A percentile compares a stretch with the other conserved stretches of the same genome.
Conservation (phyloP, 345 rosid species). For the Angophora floribunda region DNA sequence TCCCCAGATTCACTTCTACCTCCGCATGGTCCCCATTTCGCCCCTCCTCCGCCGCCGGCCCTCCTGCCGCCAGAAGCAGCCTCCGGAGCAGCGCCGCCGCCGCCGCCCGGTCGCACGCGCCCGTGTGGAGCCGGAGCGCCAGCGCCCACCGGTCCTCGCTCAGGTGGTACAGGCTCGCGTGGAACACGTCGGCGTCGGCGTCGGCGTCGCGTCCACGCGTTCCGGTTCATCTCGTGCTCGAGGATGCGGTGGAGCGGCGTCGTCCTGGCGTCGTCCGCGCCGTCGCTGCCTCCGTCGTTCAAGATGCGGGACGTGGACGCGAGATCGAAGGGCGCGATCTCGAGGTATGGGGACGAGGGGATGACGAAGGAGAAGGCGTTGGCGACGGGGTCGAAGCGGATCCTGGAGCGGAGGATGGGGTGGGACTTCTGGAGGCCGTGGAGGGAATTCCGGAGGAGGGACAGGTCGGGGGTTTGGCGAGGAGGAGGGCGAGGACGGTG, state of each 20-base stretch:
- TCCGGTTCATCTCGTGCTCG: conserved; percentile 64
- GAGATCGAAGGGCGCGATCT: conserved; percentile 37
- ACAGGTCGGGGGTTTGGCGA: conserved; percentile 30
- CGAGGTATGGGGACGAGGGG: conserved; percentile 24
- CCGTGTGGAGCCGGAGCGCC: conserved; percentile 56
- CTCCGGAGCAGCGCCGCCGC: conserved; percentile 52
- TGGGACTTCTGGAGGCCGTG: conserved; percentile 46
- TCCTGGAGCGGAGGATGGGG: conserved; percentile 64
- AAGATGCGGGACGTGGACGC: conserved; percentile 38
- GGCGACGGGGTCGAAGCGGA: conserved; percentile 39
- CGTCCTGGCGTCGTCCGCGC: neutral
- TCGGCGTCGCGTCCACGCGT: conserved; percentile 38
- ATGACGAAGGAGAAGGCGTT: conserved; percentile 51
- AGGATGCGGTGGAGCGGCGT: conserved; percentile 33
- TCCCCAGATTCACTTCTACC: conserved; percentile 22
- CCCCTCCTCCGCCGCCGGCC: neutral
- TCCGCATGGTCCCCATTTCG: neutral
- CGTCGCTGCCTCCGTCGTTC: neutral
- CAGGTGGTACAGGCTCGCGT: conserved; percentile 40
- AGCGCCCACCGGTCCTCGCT: conserved; percentile 28
- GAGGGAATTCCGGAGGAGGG: conserved; percentile 40
- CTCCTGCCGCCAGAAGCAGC: conserved; percentile 17
- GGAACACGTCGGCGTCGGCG: conserved; percentile 25
- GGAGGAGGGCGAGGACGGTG: conserved; percentile 62
- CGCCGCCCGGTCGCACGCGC: conserved; percentile 63